These are phyloP conservation scores for Boehmeria nivea DNA, from an alignment of 306 rosid species.

Conservation along the genomic window DNA sequence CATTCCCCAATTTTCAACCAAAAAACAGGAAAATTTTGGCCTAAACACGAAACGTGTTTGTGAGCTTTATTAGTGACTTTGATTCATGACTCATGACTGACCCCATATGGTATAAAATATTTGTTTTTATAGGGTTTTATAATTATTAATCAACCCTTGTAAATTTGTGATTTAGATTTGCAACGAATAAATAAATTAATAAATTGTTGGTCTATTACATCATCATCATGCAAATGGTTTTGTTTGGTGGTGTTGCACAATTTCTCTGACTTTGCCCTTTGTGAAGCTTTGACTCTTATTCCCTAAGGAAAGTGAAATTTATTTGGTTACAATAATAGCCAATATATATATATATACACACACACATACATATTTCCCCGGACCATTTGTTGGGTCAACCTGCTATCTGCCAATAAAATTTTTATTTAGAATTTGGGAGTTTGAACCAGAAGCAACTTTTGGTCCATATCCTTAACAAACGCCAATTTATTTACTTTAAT, in stretches of 20 bases:
- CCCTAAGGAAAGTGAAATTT: slow-evolving; percentile 31
- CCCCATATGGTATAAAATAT: slow-evolving; percentile 3
- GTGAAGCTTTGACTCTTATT: slow-evolving; percentile 39
- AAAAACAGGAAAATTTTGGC: slow-evolving; percentile 4
- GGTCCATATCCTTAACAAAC: too few relatives aligned
- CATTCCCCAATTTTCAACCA: not conserved
- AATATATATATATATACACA: not conserved
- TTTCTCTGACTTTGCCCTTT: slow-evolving; percentile 22
- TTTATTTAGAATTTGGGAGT: too few relatives aligned
- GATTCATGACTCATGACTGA: not conserved
- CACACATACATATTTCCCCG: too few relatives aligned
- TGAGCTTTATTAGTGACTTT: slow-evolving; percentile 7
- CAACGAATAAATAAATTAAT: not conserved
- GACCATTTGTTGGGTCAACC: too few relatives aligned
- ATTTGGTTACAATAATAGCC: not conserved
- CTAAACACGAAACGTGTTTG: slow-evolving; percentile 22
- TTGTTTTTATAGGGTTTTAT: not conserved
- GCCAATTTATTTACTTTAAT: too few relatives aligned
- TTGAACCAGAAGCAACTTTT: too few relatives aligned
- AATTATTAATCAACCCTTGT: not conserved
- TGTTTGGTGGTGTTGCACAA: slow-evolving; percentile 16
- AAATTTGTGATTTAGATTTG: not conserved
- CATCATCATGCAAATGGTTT: not conserved
- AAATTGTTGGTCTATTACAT: slow-evolving; percentile 8
- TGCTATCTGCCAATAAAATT: too few relatives aligned